A percentile compares a stretch with the other conserved stretches of the same genome.
phyloP scores from a whole-genome alignment of 805 yeast species.

The Tetrapisispora pingtungensis region DNA sequence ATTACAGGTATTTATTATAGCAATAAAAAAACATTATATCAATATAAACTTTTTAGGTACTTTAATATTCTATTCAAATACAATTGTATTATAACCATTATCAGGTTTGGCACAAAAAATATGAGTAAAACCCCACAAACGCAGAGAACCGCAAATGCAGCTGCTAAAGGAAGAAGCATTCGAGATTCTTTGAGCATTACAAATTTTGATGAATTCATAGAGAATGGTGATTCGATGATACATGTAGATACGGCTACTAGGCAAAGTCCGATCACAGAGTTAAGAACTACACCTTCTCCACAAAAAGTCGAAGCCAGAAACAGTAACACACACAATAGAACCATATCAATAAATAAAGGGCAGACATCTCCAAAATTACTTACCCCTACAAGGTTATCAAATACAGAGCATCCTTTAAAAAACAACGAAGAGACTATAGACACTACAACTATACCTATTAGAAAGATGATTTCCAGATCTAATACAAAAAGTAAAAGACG shows the following conservation, averaged over 20 bases:
- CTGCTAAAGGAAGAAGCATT: neutral
- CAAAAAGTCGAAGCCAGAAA: neutral
- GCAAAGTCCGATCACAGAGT: constrained; percentile 4
- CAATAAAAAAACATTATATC: too few species aligned
- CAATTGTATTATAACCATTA: too few species aligned
- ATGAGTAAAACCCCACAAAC: neutral
- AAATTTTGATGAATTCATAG: constrained; percentile 31
- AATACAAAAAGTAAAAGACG: constrained; percentile 14
- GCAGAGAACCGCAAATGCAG: neutral
- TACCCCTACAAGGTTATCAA: neutral
- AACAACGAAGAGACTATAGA: neutral
- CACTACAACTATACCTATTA: neutral
- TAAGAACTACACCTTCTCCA: constrained; percentile 3
- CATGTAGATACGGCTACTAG: constrained; percentile 31
- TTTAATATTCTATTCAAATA: too few species aligned
- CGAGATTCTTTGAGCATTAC: constrained; percentile 1
- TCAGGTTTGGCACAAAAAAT: too few species aligned
- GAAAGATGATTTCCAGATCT: constrained; percentile 6
- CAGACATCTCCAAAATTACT: constrained; percentile 1
- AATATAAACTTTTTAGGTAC: too few species aligned
- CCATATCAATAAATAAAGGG: neutral
- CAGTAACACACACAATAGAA: neutral
- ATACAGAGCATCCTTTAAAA: constrained; percentile 1
- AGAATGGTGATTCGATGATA: constrained; percentile 27
- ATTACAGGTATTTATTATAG: too few species aligned